Evolutionary conservation across 805 yeast genomes (phyloP), one percentile per base, ranked within the genome.

Genomic region (Lipomyces yamanashiensis): DNA sequence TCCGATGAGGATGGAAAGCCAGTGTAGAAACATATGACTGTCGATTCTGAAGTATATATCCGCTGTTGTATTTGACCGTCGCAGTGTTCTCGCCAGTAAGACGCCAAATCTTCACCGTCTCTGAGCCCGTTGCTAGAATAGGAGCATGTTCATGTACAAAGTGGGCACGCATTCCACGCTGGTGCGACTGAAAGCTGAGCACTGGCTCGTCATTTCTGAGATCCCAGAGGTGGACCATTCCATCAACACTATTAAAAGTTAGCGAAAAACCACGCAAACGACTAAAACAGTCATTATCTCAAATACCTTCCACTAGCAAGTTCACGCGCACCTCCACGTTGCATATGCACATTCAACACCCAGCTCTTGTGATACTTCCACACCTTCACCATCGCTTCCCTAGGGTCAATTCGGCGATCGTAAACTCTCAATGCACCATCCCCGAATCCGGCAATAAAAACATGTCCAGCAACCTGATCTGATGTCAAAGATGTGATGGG

Each of bases 101-200:
- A 2, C 96, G 86, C 89, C 95, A 92, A 5, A 95, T 76, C 51
- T 90, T 87, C 15, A 92, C 85, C 41, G 84, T 81, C 66, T 88
- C 88, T 1, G 92, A 87, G 0, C 97, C 98, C 2, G 97, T 88
- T 1, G 92, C 93, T 62, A 95, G 84, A 1, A 95, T 81, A 0
- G 99, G 98, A 0, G 98, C 99, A 77, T 95, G 99, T 72, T 95
- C 99, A 76, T 95, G 99, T 5, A 90, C 85, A 72, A 89, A 88
- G 61, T 91, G 81, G 21, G 90, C 82, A 7, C 95, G 84, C 82
- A 84, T 82, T 2, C 80, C 78, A 54, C 79, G 78, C 0, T 79
- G 78, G 17, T 76, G 80, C n/a, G 89, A 88, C 23, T 78, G 79
- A 77, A 87, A 90, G 0, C 85, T 77, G 6, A 82, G 77, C 1